Conservation (phyloP, 331 rosid species). For the Cydonia oblonga region DNA sequence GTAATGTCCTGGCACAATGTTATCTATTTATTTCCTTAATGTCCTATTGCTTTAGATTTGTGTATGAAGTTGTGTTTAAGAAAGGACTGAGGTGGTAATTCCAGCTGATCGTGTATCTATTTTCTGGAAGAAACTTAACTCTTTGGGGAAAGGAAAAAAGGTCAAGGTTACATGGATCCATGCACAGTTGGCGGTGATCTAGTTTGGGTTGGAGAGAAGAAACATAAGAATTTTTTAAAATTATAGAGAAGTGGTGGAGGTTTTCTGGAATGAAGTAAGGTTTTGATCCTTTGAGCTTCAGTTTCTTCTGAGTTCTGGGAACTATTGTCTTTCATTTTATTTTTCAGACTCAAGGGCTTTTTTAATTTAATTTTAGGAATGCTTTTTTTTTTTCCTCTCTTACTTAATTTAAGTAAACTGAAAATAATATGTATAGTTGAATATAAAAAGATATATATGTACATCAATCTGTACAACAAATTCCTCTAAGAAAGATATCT, state of each 20-base stretch:
- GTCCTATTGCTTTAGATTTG: not conserved
- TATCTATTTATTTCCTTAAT: too few relatives aligned
- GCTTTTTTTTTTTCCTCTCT: not conserved
- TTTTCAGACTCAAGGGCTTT: not conserved
- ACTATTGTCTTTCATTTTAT: not conserved
- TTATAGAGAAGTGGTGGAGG: not conserved
- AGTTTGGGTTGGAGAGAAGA: not conserved
- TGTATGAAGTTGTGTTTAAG: not conserved
- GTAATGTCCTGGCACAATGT: not conserved
- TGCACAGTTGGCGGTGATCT: not conserved
- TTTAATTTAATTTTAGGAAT: not conserved
- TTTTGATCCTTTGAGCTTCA: not conserved
- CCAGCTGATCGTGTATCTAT: not conserved
- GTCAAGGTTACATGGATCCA: not conserved
- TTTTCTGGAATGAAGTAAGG: not conserved
- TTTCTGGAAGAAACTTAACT: not conserved
- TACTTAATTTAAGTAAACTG: not conserved
- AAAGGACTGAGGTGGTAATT: not conserved
- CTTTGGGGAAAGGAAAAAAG: not conserved
- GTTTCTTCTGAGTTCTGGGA: not conserved
- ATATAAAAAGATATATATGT: not conserved
- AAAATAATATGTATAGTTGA: not conserved
- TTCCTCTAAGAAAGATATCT: not conserved
- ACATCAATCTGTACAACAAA: not conserved
- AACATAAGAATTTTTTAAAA: too few relatives aligned